These are phyloP conservation scores for Acacia confusa DNA, from an alignment of 306 rosid genomes.

Conservation along the genomic window DNA sequence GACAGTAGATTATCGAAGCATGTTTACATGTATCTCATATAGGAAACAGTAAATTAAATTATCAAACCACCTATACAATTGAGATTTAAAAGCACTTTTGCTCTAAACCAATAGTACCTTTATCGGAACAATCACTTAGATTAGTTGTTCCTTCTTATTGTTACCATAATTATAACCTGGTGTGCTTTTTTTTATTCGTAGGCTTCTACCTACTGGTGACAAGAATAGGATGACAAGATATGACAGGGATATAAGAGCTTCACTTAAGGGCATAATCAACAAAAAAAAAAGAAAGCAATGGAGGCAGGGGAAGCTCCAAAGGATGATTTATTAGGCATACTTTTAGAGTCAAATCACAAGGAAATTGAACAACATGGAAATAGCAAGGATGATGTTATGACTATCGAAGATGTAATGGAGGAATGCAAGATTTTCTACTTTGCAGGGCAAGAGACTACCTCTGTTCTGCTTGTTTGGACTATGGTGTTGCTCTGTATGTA, in stretches of 20 bases:
- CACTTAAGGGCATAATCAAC: conserved; percentile 32
- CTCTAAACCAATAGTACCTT: neutral
- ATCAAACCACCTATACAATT: neutral
- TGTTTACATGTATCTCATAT: neutral
- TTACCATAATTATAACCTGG: neutral
- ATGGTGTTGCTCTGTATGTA: conserved; percentile 42
- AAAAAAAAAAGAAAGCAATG: conserved; percentile 33
- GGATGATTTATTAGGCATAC: conserved; percentile 34
- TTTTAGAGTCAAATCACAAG: conserved; percentile 50
- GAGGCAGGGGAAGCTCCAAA: conserved; percentile 38
- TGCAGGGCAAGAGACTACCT: conserved; percentile 64
- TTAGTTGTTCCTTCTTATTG: neutral
- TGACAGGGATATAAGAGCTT: conserved; percentile 25
- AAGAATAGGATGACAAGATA: conserved; percentile 30
- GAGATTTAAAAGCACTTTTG: neutral
- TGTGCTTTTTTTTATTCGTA: conserved; percentile 1
- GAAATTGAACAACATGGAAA: conserved; percentile 46
- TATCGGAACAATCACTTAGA: neutral
- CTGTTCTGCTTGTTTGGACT: conserved; percentile 55
- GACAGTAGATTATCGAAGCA: neutral
- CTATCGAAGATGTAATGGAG: conserved; percentile 41
- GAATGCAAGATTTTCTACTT: conserved; percentile 61
- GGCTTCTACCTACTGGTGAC: conserved; percentile 38
- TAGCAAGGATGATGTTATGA: conserved; percentile 46
- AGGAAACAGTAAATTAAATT: neutral